Evolutionary conservation across 164 flowering plant species (phyloP).

Genomic region (Vitis rotundifolia): DNA sequence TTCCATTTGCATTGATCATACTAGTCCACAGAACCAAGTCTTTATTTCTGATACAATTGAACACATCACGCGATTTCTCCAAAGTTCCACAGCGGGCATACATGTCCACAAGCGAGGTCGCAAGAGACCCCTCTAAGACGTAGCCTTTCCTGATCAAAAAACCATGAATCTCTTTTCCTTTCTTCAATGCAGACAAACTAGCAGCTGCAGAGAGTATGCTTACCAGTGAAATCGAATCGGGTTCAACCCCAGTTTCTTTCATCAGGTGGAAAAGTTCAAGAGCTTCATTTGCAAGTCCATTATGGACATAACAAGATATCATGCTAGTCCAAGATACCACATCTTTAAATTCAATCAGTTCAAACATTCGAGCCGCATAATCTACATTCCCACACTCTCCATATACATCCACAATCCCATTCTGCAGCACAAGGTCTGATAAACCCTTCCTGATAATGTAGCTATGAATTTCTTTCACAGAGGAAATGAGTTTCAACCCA

Average conservation of each 20-base stretch:
- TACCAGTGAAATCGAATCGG: slow-evolving; percentile 55
- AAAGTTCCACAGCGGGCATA: slow-evolving; percentile 73
- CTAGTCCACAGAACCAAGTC: slow-evolving; percentile 62
- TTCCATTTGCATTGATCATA: slow-evolving; percentile 80
- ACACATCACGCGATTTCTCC: slow-evolving; percentile 47
- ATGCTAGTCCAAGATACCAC: slow-evolving; percentile 86
- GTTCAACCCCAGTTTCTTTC: slow-evolving; percentile 46
- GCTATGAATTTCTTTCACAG: slow-evolving; percentile 61
- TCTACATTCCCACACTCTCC: slow-evolving; percentile 57
- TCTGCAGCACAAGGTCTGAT: slow-evolving; percentile 54
- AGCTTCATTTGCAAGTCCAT: slow-evolving; percentile 68
- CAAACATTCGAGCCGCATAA: slow-evolving; percentile 56
- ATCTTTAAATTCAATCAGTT: slow-evolving; percentile 50
- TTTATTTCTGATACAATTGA: slow-evolving; percentile 27
- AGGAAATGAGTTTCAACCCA: slow-evolving; percentile 38
- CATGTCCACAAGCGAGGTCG: slow-evolving; percentile 74
- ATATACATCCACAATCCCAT: slow-evolving; percentile 59
- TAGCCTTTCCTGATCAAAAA: slow-evolving; percentile 54
- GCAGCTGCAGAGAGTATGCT: slow-evolving; percentile 66
- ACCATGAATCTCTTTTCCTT: slow-evolving; percentile 85
- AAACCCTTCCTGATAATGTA: slow-evolving; percentile 48
- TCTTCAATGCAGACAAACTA: slow-evolving; percentile 57
- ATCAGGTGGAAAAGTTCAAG: slow-evolving; percentile 45
- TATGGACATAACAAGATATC: slow-evolving; percentile 53
- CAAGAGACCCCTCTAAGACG: slow-evolving; percentile 42